A percentile compares a stretch with the other conserved stretches of the same genome.
phyloP scores from a whole-genome alignment of 305 asterid genomes.

The Lippia alba region DNA sequence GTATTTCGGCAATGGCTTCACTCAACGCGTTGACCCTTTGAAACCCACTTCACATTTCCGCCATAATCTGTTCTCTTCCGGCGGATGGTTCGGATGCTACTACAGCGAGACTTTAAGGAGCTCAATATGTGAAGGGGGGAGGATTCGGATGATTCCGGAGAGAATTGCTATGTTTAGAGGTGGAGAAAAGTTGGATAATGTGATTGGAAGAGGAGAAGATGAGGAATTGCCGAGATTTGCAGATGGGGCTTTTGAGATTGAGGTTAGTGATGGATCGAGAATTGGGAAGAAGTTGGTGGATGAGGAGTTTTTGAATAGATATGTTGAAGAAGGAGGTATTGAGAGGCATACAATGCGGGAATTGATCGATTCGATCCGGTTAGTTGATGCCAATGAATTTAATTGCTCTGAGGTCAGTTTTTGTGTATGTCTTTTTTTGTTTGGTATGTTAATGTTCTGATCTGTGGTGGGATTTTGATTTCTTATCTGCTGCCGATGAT shows the following conservation, averaged over 20 bases:
- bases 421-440: not conserved
- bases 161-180: slow-evolving; percentile 71
- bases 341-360: no score
- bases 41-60: slow-evolving; percentile 37
- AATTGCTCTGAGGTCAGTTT: slow-evolving; percentile 72
- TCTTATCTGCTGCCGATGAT: no score
- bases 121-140: slow-evolving; percentile 87
- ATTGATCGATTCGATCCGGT: no score
- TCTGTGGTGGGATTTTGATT: not conserved
- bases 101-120: slow-evolving; percentile 79
- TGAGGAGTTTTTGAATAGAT: no score
- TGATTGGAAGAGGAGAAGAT: slow-evolving; percentile 80
- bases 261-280: not conserved
- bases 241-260: slow-evolving; percentile 75
- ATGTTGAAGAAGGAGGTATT: no score
- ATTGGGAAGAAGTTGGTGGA: no score
- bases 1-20: slow-evolving; percentile 87
- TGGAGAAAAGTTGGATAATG: slow-evolving; percentile 77
- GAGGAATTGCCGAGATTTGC: slow-evolving; percentile 74
- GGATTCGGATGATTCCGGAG: slow-evolving; percentile 68
- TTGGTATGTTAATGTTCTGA: no score
- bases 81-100: slow-evolving; percentile 81
- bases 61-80: slow-evolving; percentile 40
- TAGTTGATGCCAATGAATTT: slow-evolving; percentile 49
- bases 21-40: slow-evolving; percentile 51